Percentiles rank a stretch among this genome's conserved stretches.
phyloP scores from a whole-genome alignment of 805 yeast species.

The Yamadazyma laniorum region DNA sequence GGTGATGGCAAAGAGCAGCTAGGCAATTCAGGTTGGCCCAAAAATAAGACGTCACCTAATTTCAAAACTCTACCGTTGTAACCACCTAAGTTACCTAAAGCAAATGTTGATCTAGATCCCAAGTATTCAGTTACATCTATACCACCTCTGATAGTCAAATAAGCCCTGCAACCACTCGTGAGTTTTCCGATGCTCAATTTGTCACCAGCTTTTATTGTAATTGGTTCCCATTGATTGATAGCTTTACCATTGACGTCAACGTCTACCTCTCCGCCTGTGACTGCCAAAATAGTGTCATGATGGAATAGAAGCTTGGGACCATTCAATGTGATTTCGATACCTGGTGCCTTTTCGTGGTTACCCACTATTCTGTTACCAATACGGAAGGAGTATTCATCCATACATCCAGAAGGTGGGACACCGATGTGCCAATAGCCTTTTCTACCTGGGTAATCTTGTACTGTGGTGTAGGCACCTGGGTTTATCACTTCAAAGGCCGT shows the following conservation, averaged over 20 bases:
- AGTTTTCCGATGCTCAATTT: slow-evolving; percentile 79
- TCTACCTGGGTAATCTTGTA: slow-evolving; percentile 97
- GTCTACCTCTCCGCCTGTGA: slow-evolving; percentile 81
- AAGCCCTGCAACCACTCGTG: slow-evolving; percentile 80
- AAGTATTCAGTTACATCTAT: slow-evolving; percentile 90
- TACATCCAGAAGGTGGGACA: slow-evolving; percentile 98
- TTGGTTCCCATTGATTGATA: slow-evolving; percentile 69
- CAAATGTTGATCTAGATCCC: slow-evolving; percentile 96
- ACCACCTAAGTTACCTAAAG: slow-evolving; percentile 91
- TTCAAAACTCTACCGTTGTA: slow-evolving; percentile 89
- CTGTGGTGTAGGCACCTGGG: slow-evolving; percentile 81
- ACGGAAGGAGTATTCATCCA: slow-evolving; percentile 91
- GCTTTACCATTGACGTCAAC: slow-evolving; percentile 62
- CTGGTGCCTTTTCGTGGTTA: slow-evolving; percentile 78
- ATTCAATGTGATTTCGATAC: slow-evolving; percentile 79
- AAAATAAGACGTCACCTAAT: slow-evolving; percentile 86
- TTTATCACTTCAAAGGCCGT: slow-evolving; percentile 78
- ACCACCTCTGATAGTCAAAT: slow-evolving; percentile 89
- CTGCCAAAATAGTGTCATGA: slow-evolving; percentile 69
- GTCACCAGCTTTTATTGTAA: slow-evolving; percentile 70
- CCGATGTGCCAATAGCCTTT: slow-evolving; percentile 85
- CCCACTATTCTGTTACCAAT: slow-evolving; percentile 90
- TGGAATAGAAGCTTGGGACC: slow-evolving; percentile 91
- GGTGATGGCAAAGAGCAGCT: slow-evolving; percentile 75
- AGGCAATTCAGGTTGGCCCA: slow-evolving; percentile 72